Conservation (phyloP, 2,329 filamentous ascomycete genomes). For the Drechslerella dactyloides region DNA sequence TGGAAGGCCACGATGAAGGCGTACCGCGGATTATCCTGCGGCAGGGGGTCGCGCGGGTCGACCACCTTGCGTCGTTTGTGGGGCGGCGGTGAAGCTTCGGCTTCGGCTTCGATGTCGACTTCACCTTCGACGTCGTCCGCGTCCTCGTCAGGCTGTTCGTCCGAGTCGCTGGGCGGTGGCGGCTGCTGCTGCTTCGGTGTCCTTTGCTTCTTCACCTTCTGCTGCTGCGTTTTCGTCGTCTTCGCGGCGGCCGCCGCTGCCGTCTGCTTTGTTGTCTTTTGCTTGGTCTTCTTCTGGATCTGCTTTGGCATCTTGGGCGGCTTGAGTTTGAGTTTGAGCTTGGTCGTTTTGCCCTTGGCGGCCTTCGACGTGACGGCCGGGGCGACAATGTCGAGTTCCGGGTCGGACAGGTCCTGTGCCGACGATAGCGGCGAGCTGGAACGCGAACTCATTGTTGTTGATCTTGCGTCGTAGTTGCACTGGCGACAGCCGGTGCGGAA, state of each 20-base stretch:
- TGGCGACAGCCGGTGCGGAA: not conserved
- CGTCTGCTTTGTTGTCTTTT: no score
- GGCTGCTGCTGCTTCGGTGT: not conserved
- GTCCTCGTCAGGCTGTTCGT: no score
- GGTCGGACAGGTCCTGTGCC: conserved; percentile 43
- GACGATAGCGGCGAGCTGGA: conserved; percentile 48
- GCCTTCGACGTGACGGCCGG: conserved; percentile 25
- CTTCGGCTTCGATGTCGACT: not conserved
- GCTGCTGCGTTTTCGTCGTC: not conserved
- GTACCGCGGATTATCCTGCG: conserved; percentile 37
- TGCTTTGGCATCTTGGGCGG: conserved; percentile 28
- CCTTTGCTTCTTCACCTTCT: not conserved
- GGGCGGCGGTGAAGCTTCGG: conserved; percentile 29
- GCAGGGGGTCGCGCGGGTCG: conserved; percentile 43
- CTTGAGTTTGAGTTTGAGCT: conserved; percentile 12
- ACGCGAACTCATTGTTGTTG: conserved; percentile 42
- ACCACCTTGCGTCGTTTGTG: conserved; percentile 46
- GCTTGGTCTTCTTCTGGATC: no score
- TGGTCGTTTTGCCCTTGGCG: conserved; percentile 9
- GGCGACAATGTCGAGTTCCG: conserved; percentile 37
- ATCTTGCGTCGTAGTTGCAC: not conserved
- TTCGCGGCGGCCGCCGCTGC: no score
- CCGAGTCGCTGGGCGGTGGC: not conserved
- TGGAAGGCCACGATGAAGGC: conserved; percentile 97
- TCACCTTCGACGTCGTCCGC: not conserved